Base-by-base conservation (phyloP, 352 stramenopile species). In the Pythium graminicola region DNA sequence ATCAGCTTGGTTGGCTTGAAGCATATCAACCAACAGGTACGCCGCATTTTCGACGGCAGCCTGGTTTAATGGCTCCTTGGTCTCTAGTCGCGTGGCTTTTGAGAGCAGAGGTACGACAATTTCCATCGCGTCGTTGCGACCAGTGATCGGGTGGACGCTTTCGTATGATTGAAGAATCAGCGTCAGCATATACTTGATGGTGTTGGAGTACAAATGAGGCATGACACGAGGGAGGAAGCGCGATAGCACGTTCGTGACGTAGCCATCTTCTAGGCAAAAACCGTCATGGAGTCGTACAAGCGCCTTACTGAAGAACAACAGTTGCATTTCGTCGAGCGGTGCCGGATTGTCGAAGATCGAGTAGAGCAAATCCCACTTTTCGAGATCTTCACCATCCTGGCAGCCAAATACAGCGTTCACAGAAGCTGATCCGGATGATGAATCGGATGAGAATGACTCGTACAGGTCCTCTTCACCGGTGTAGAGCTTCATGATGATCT, bases 401-500 rank as follows among this genome's bases (percentile, higher is more conserved):
- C 83, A 93, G 20, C 83, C 83, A 58, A 93, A 93, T 6, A 90
- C 80, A 0, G 81, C 73, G 3, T 69, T 83, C 2, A 72, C 69
- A 14, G 72, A 69, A 2, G 72, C 70, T 0, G 83, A 93, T 0
- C 81, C 83, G 1, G 75, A 85, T 28, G 76, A 88, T 14, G 80
- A 90, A 54, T 89, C 80, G 0, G 78, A 90, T 32, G 80, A 91
- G 50, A 93, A 93, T 14, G 83, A 93, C 51, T 93, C 80, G 64
- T 93, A 93, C 53, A 93, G 49, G 44, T 93, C 83, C 32, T 93
- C 83, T 46, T 93, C 83, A 27, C 83, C 83, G 20, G 83, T 92
- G 67, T 93, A 93, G 4, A 93, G 69, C 56, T 89, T 90, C 83
- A 93, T 93, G 50, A 93, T 91, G 60, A 93, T 91, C 69, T 93